Conservation (phyloP, 2,329 filamentous ascomycete genomes). For the Cordyceps cicadae region DNA sequence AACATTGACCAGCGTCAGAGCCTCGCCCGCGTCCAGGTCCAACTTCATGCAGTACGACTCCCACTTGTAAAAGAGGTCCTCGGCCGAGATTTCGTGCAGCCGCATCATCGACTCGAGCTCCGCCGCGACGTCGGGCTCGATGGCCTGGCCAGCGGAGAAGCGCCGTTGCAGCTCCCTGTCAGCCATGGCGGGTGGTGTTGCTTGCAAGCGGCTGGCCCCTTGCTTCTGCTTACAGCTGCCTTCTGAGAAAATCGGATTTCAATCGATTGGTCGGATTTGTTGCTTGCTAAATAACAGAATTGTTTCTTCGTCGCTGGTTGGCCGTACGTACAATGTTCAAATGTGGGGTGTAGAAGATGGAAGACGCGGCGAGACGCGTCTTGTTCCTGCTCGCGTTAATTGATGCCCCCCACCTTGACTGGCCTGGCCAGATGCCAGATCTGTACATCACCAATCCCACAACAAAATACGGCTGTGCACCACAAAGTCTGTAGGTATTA, state of each 20-base stretch:
- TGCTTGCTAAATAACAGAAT: not conserved
- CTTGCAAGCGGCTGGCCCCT: not conserved
- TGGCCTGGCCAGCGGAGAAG: slow-evolving; percentile 33
- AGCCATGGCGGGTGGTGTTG: slow-evolving; percentile 25
- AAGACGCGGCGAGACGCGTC: slow-evolving; percentile 11
- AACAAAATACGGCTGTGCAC: too few species aligned
- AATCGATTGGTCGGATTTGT: not conserved
- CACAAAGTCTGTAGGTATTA: not conserved
- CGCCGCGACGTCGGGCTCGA: slow-evolving; percentile 68
- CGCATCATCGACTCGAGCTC: slow-evolving; percentile 83
- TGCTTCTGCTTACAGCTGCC: not conserved
- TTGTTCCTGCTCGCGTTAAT: slow-evolving; percentile 7
- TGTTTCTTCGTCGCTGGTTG: not conserved
- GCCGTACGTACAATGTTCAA: not conserved
- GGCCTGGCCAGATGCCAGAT: not conserved
- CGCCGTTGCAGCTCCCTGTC: slow-evolving; percentile 26
- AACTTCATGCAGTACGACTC: slow-evolving; percentile 96
- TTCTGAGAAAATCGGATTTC: not conserved
- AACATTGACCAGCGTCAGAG: slow-evolving; percentile 58
- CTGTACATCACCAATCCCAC: not conserved
- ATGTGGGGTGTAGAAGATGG: slow-evolving; percentile 9
- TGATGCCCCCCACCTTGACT: not conserved
- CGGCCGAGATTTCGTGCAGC: slow-evolving; percentile 68
- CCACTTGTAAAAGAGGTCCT: slow-evolving; percentile 98
- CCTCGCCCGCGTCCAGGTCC: slow-evolving; percentile 66